A percentile compares a stretch with the other conserved stretches of the same genome.
Evolutionary conservation across 1,139 yeast genomes (phyloP).

Genomic region (Suhomyces choctaworum): DNA sequence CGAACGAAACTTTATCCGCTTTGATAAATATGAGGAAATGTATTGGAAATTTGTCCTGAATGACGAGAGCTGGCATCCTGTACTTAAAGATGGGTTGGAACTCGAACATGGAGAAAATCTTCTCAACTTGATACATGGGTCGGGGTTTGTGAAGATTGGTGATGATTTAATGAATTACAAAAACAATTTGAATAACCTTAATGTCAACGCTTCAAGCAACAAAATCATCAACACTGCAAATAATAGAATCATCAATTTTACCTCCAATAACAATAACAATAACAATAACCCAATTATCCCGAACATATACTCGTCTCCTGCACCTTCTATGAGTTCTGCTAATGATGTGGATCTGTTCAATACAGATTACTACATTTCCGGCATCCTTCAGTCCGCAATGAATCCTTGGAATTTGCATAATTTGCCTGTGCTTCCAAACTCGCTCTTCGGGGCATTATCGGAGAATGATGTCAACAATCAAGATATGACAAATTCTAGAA

Average conservation of each 20-base stretch:
- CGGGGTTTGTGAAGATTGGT: slow-evolving; percentile 28
- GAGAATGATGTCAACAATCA: slow-evolving; percentile 45
- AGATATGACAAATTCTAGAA: slow-evolving; percentile 31
- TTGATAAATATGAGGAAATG: slow-evolving; percentile 40
- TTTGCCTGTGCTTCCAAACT: slow-evolving; percentile 56
- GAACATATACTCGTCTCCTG: not conserved
- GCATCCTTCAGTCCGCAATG: slow-evolving; percentile 27
- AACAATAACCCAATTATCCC: not conserved
- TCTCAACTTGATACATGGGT: slow-evolving; percentile 26
- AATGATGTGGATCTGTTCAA: slow-evolving; percentile 24
- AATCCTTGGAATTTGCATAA: slow-evolving; percentile 75
- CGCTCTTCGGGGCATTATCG: slow-evolving; percentile 44
- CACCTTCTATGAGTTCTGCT: not conserved
- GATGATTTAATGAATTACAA: slow-evolving; percentile 29
- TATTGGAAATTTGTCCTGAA: slow-evolving; percentile 49
- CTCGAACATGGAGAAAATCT: slow-evolving; percentile 32
- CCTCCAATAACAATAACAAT: not conserved
- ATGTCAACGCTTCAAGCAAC: slow-evolving; percentile 14
- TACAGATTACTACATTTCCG: slow-evolving; percentile 23
- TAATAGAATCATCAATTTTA: slow-evolving; percentile 10
- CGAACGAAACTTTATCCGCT: slow-evolving; percentile 23
- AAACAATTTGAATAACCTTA: slow-evolving; percentile 20
- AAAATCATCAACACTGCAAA: slow-evolving; percentile 15
- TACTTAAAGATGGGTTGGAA: slow-evolving; percentile 29
- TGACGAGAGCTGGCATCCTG: slow-evolving; percentile 6